These are phyloP conservation scores for Fusarium sulawesiense DNA, from an alignment of 2,329 filamentous ascomycete species.

Conservation along the genomic window DNA sequence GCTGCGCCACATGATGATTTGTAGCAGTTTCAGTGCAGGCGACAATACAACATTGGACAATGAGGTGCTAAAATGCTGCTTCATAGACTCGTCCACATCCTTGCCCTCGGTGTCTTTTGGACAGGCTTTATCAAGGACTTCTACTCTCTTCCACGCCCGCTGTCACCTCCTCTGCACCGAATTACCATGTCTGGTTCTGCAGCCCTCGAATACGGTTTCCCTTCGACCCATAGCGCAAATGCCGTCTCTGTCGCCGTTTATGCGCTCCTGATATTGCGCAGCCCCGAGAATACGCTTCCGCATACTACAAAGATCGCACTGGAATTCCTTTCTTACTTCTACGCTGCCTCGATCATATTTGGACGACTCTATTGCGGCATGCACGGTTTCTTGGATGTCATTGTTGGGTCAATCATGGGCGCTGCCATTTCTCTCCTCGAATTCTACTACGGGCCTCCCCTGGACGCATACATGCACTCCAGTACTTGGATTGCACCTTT, in stretches of 20 bases:
- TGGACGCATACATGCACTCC: constrained; percentile 78
- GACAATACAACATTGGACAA: neutral
- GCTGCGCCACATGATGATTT: constrained; percentile 21
- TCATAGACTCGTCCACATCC: constrained; percentile 74
- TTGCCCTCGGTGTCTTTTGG: constrained; percentile 83
- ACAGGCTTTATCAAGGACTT: constrained; percentile 96
- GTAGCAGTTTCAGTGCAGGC: neutral
- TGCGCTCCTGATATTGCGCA: constrained; percentile 76
- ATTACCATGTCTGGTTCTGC: constrained; percentile 98
- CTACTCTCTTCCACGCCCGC: constrained; percentile 87
- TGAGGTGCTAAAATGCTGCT: constrained; percentile 34
- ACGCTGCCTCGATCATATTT: constrained; percentile 88
- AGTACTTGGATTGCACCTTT: constrained; percentile 73
- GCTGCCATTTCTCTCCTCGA: constrained; percentile 70
- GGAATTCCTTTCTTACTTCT: constrained; percentile 80
- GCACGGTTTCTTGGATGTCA: constrained; percentile 95
- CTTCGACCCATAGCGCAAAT: constrained; percentile 96
- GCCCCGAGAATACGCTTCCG: constrained; percentile 70
- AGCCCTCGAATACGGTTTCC: constrained; percentile 95
- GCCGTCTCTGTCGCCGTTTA: constrained; percentile 95
- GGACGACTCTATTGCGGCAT: constrained; percentile 97
- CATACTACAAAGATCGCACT: constrained; percentile 70
- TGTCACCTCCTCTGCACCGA: constrained; percentile 90
- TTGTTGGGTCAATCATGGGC: constrained; percentile 82
- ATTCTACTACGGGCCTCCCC: constrained; percentile 68